phyloP scores from a whole-genome alignment of 352 stramenopile genomes.

The Pythium utonaiense region DNA sequence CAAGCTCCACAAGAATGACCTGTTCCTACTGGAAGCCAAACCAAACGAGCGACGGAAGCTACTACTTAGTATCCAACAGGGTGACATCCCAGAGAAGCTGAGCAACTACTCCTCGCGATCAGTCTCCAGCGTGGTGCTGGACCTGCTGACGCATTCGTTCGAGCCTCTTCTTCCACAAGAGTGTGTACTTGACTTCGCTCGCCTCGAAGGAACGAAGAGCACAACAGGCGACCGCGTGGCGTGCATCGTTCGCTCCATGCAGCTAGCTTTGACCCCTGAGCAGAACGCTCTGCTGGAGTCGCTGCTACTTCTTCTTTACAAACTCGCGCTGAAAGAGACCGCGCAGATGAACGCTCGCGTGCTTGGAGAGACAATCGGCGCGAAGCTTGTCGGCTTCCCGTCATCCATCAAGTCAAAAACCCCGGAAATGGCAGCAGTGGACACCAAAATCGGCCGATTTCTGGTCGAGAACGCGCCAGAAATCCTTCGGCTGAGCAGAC shows the following conservation, averaged over 20 bases:
- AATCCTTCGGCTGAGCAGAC: constrained; percentile 9
- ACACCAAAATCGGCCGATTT: constrained; percentile 16
- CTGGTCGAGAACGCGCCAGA: constrained; percentile 23
- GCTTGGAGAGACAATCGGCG: constrained; percentile 18
- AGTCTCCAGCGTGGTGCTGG: constrained; percentile 22
- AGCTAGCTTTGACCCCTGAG: constrained; percentile 11
- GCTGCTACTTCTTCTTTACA: constrained; percentile 29
- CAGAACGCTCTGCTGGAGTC: constrained; percentile 26
- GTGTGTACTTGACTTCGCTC: background rate
- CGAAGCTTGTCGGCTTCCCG: constrained; percentile 9
- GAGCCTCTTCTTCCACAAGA: constrained; percentile 21
- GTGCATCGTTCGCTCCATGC: background rate
- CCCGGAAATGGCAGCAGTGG: background rate
- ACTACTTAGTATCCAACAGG: constrained; percentile 18
- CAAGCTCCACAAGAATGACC: constrained; percentile 37
- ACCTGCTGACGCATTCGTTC: constrained; percentile 21
- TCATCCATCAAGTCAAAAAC: background rate
- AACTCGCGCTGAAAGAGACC: constrained; percentile 25
- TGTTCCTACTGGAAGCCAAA: constrained; percentile 29
- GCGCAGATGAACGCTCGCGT: constrained; percentile 4
- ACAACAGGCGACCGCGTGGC: background rate
- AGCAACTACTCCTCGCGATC: constrained; percentile 30
- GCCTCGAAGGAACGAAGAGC: background rate
- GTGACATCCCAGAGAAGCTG: constrained; percentile 24
- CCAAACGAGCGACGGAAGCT: constrained; percentile 19